phyloP scores from a whole-genome alignment of 129 eudicot species.

The Silybum marianum region DNA sequence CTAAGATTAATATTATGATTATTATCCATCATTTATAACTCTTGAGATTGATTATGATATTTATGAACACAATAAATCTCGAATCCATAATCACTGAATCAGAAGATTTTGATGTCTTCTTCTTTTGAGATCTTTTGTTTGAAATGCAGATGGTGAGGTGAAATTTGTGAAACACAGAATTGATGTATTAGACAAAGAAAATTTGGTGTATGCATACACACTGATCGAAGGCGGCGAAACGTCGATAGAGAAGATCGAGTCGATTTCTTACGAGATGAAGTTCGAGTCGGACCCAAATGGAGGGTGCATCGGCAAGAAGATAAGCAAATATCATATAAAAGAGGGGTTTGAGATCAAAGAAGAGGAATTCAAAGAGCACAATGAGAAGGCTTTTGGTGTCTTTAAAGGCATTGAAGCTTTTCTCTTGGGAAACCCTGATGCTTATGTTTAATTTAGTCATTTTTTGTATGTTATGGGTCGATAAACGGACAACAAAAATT shows the following conservation, averaged over 20 bases:
- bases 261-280: constrained; percentile 46
- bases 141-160: constrained; percentile 27
- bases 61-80: not conserved
- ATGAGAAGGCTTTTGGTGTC: constrained; percentile 44
- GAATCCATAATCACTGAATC: not conserved
- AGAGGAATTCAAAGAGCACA: constrained; percentile 47
- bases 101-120: not conserved
- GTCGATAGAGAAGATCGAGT: constrained; percentile 39
- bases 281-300: constrained; percentile 37
- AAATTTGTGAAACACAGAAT: constrained; percentile 39
- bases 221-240: constrained; percentile 51
- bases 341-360: constrained; percentile 41
- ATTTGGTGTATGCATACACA: constrained; percentile 39
- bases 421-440: constrained; percentile 45
- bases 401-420: constrained; percentile 52
- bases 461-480: not conserved
- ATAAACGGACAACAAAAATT: not conserved
- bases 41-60: not conserved
- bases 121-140: not conserved
- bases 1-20: not conserved
- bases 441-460: constrained; percentile 34
- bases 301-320: constrained; percentile 44
- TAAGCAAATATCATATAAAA: constrained; percentile 32
- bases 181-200: constrained; percentile 46
- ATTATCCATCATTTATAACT: not conserved